Conservation (phyloP, 2,329 filamentous ascomycete genomes). For the Colletotrichum sojae region DNA sequence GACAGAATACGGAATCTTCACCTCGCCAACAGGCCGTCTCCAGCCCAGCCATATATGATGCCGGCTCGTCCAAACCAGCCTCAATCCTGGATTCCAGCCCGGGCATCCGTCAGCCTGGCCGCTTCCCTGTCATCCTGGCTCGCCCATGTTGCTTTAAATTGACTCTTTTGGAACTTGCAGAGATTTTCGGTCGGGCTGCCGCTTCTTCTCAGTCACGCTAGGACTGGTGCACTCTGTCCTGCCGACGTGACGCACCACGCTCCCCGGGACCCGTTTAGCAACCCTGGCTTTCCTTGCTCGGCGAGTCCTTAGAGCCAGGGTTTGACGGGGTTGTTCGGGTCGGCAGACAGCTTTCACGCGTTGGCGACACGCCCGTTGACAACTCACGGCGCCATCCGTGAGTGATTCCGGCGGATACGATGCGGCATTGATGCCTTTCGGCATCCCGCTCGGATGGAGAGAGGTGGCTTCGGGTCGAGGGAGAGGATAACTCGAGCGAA, state of each 20-base stretch:
- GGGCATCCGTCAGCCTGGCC: constrained; percentile 23
- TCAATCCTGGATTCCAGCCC: constrained; percentile 16
- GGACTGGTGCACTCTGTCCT: constrained; percentile 15
- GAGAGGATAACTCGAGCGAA: constrained; percentile 3
- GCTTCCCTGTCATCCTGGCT: constrained; percentile 24
- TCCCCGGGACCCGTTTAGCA: constrained; percentile 11
- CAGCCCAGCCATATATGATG: constrained; percentile 35
- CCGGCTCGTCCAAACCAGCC: constrained; percentile 13
- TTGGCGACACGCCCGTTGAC: constrained; percentile 12
- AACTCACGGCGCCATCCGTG: constrained; percentile 13
- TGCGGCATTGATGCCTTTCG: not conserved
- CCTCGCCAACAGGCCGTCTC: constrained; percentile 7
- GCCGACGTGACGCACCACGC: constrained; percentile 27
- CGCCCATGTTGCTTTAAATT: constrained; percentile 38
- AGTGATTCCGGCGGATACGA: not conserved
- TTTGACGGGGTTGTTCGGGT: constrained; percentile 19
- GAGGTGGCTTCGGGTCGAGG: constrained; percentile 4
- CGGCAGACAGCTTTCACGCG: constrained; percentile 19
- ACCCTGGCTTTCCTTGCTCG: constrained; percentile 19
- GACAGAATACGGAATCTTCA: not conserved
- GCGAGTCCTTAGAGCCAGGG: constrained; percentile 17
- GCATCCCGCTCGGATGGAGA: not conserved
- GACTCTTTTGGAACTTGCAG: constrained; percentile 25
- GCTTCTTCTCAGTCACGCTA: not conserved
- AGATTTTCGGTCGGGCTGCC: constrained; percentile 24